These are phyloP conservation scores for Pyricularia grisea DNA, from an alignment of 2,329 filamentous ascomycete species.

Conservation along the genomic window DNA sequence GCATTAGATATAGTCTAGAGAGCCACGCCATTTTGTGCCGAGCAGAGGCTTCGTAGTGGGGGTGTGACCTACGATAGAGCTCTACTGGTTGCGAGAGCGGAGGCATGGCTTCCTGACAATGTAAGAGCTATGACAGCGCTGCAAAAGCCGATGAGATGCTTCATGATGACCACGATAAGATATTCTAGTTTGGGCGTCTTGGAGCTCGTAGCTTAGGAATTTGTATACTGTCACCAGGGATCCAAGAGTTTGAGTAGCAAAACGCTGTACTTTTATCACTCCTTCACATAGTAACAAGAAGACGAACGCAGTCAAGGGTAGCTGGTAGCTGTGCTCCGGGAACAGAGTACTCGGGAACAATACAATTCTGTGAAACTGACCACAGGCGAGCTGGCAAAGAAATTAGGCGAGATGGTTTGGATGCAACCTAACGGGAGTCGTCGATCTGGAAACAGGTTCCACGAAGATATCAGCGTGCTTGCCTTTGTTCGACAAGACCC, in stretches of 20 bases:
- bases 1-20: not conserved
- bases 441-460: not conserved
- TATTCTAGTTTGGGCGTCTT: not conserved
- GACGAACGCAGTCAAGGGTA: not conserved
- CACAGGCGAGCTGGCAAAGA: not conserved
- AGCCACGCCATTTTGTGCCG: not conserved
- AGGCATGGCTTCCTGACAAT: not conserved
- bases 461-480: not conserved
- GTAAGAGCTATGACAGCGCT: not conserved
- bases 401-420: not conserved
- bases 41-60: not conserved
- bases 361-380: not conserved
- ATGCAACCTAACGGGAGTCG: not conserved
- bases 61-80: not conserved
- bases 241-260: not conserved
- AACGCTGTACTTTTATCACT: not conserved
- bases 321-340: not conserved
- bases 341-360: not conserved
- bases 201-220: not conserved
- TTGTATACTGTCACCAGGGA: not conserved
- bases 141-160: not conserved
- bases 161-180: not conserved
- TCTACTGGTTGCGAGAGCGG: not conserved
- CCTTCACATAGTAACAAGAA: not conserved
- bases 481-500: no score